Evolutionary conservation across 2,329 filamentous ascomycete genomes (phyloP), one percentile per base, ranked within the genome.

Genomic region (Aspergillus proliferans): DNA sequence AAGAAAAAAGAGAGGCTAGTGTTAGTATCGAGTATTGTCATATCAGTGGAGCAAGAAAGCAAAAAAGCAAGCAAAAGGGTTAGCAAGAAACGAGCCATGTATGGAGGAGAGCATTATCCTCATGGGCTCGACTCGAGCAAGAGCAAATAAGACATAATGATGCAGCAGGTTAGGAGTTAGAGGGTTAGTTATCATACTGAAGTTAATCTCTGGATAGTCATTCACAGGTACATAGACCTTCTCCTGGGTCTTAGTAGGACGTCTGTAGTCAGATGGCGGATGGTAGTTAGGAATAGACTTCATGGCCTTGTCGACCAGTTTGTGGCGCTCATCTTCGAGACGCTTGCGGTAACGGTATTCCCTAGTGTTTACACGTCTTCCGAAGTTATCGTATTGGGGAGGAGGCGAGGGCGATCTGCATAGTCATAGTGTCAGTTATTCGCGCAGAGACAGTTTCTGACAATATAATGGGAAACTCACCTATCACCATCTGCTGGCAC

Each of bases 131-230:
- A 70, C 68, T 68, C 65, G 68, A 74, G 71, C 69, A 74, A 65
- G 62, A 56, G 58, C 66, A 71, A 66, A 69, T 62, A 60, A 64
- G 52, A 60, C 64, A 68, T 19, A 38, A 38, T 38, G 18, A 22
- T 12, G 10, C 21, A 21, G 38, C 18, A 40, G 38, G 73, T 87
- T 85, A 87, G 84, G 81, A 80, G 84, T 87, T 86, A 85, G 84
- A 90, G 89, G 90, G 89, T 95, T 95, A 95, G 91, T 86, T 91
- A 93, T 92, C 92, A 92, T 96, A 98, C 93, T 98, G 89, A 98
- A 98, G 86, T 98, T 98, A 85, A 98, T 97, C 76, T 98, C 93
- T 81, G 93, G 93, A 74, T 98, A 98, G 76, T 98, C 93, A 83
- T 98, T 98, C 78, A 98, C 93, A 71, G 93, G 93, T 73, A 98